phyloP scores from a whole-genome alignment of 495 filamentous ascomycete species.

The Lepraria neglecta region DNA sequence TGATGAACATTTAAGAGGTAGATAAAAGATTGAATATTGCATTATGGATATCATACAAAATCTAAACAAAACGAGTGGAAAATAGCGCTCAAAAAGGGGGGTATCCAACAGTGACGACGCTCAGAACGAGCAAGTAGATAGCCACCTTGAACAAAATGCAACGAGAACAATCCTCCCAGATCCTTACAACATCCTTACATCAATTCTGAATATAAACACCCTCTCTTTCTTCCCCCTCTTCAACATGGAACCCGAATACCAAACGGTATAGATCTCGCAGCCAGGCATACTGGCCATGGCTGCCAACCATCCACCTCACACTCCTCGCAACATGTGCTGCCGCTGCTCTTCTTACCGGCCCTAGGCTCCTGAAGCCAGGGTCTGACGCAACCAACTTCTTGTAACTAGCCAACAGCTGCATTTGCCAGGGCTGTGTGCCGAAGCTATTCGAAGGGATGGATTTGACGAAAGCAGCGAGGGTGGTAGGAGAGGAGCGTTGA shows the following conservation, averaged over 20 bases:
- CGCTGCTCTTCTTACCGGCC: constrained; percentile 47
- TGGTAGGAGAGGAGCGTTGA: constrained; percentile 34
- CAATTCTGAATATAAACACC: constrained; percentile 25
- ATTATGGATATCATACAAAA: too few relatives aligned
- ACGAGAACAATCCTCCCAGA: neutral
- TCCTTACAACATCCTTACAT: neutral
- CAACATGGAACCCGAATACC: constrained; percentile 77
- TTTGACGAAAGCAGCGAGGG: constrained; percentile 65
- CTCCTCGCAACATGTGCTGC: constrained; percentile 69
- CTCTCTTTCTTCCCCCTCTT: constrained; percentile 50
- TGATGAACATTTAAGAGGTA: too few relatives aligned
- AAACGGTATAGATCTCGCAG: constrained; percentile 71
- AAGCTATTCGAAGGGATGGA: constrained; percentile 70
- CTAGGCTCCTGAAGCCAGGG: constrained; percentile 53
- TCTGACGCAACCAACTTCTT: constrained; percentile 68
- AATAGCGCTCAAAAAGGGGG: too few relatives aligned
- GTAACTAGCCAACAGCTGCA: constrained; percentile 65
- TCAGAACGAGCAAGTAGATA: too few relatives aligned
- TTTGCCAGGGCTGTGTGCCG: constrained; percentile 62
- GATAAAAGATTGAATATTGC: too few relatives aligned
- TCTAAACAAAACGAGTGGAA: too few relatives aligned
- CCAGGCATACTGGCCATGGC: constrained; percentile 59
- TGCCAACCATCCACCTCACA: constrained; percentile 64
- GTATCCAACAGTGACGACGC: too few relatives aligned
- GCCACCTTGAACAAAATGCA: too few relatives aligned